Base-by-base conservation (phyloP, 2,329 filamentous ascomycete genomes). In the Fusarium sp. region DNA sequence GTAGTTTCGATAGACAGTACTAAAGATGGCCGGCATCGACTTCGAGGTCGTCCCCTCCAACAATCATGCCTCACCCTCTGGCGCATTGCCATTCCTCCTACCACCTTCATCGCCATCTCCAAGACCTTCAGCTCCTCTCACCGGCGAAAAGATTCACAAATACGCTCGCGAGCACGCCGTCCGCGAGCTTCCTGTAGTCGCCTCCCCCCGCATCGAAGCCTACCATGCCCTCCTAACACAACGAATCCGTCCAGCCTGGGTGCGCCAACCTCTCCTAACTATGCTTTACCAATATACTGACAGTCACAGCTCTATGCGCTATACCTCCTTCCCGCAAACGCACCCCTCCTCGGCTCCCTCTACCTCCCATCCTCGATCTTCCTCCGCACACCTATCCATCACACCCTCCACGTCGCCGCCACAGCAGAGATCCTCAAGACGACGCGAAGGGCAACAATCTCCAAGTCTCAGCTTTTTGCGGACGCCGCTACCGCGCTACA, bases 11-110 rank as follows among this genome's bases (percentile, higher is more conserved):
- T 33, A 97, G 95, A 92, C 95, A 33, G 97, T 95, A 82, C 88
- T 99, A 71, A 94, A 91, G 78, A 94, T 98, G 78, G 89, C 91
- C 60, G 89, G 89, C 45, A 86, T 98, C 68, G 84, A 90, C 6
- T 93, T 95, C 81, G 86, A 86, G 63, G 85, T 92, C 61, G 85
- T 91, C 8, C 85, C 94, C 6, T 97, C 95, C 5, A 97, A 91
- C 77, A 98, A 98, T 83, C 97, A 98, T 85, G 95, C 96, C 61
- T 98, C 95, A 3, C 96, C 96, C 0, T 93, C 92, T 24, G 95
- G 96, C 67, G 88, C 92, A n/a, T 88, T 98, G 16, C 97, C 97
- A 0, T 98, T 97, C 84, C 88, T 99, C 50, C 88, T 96, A 10
- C 92, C 94, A 11, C 73, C 82, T 31, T 75, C 77, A 14, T 70